These are phyloP conservation scores for Dendrobium catenatum DNA, from an alignment of 106 monocot species.

Conservation along the genomic window DNA sequence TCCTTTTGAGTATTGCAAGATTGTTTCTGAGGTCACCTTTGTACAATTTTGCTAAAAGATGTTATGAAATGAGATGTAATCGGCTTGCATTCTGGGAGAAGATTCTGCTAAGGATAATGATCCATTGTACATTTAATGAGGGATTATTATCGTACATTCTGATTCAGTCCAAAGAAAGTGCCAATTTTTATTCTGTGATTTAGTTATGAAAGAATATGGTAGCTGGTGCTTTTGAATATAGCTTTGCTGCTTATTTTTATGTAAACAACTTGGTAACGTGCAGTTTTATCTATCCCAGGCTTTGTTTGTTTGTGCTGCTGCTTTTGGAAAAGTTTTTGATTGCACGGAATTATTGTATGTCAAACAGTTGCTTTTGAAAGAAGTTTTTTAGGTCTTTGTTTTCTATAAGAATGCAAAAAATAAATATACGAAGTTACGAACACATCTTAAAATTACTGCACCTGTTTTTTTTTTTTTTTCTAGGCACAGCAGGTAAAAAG, in stretches of 20 bases:
- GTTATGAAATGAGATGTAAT: slow-evolving; percentile 2
- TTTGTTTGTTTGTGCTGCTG: not conserved
- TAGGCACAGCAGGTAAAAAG: not conserved
- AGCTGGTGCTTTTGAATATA: not conserved
- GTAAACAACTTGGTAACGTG: not conserved
- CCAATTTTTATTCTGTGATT: not conserved
- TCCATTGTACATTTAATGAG: not conserved
- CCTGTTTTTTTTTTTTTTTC: not conserved
- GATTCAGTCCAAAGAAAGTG: not conserved
- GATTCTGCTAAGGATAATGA: not conserved
- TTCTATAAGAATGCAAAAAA: not conserved
- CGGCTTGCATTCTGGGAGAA: not conserved
- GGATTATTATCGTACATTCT: not conserved
- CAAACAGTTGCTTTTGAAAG: not conserved
- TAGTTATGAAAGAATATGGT: not conserved
- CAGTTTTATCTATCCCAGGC: not conserved
- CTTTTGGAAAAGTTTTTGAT: not conserved
- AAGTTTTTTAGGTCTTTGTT: not conserved
- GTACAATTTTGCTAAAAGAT: not conserved
- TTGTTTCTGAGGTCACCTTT: not conserved
- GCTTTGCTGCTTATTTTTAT: not conserved
- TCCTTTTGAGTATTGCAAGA: not conserved
- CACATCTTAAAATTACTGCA: not conserved
- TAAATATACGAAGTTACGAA: not conserved
- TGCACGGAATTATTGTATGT: not conserved